Percentiles rank a stretch among this genome's conserved stretches.
These are phyloP conservation scores for Penicillium ochrochloron DNA, from an alignment of 495 filamentous ascomycete species.

Conservation along the genomic window DNA sequence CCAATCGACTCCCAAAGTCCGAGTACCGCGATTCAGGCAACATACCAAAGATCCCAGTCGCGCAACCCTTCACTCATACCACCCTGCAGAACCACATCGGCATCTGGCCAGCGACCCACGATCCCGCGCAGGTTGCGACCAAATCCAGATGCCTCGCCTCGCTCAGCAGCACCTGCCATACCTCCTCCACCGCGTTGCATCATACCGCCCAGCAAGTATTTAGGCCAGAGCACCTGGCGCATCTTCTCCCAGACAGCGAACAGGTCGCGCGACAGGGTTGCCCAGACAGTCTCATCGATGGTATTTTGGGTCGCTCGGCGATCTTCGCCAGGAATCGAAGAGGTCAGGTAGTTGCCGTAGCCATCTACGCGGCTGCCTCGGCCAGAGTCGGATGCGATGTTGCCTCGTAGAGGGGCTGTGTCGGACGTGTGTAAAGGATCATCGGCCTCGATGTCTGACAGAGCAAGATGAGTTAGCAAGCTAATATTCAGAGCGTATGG, in stretches of 20 bases:
- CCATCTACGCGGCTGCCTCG: conserved; percentile 45
- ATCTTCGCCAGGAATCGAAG: conserved; percentile 90
- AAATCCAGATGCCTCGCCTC: conserved; percentile 66
- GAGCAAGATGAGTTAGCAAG: conserved; percentile 18
- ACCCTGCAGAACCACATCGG: conserved; percentile 71
- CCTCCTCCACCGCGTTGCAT: conserved; percentile 68
- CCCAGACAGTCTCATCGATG: conserved; percentile 97
- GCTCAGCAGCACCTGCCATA: conserved; percentile 66
- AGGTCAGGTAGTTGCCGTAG: conserved; percentile 73
- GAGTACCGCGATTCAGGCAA: not conserved
- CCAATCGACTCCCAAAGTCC: not conserved
- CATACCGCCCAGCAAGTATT: conserved; percentile 82
- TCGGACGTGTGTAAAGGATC: conserved; percentile 79
- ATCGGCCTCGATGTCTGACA: conserved; percentile 81
- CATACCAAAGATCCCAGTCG: conserved; percentile 95
- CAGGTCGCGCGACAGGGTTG: conserved; percentile 88
- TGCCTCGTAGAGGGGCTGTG: conserved; percentile 78
- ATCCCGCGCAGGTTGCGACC: conserved; percentile 66
- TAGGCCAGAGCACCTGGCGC: conserved; percentile 96
- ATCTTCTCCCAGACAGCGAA: conserved; percentile 96
- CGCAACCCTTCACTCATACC: conserved; percentile 85
- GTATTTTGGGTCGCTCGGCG: conserved; percentile 90
- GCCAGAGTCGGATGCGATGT: conserved; percentile 65
- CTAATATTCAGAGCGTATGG: not conserved
- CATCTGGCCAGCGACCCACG: conserved; percentile 73